These are phyloP conservation scores for Talaromyces proteolyticus DNA, from an alignment of 495 filamentous ascomycete species.

Conservation along the genomic window DNA sequence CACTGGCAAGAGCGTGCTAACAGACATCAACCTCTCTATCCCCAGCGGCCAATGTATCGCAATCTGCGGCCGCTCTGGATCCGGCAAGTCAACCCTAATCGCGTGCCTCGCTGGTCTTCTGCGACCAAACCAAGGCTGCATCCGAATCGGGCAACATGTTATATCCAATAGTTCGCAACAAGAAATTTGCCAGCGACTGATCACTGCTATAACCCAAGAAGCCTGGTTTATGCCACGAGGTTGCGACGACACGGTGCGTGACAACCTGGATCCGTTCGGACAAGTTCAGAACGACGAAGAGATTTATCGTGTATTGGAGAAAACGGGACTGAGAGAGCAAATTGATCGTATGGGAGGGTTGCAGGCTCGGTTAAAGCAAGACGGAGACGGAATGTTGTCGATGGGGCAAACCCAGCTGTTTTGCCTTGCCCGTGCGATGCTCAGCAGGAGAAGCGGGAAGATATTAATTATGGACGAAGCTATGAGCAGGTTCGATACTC, in stretches of 20 bases:
- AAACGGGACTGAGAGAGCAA: slow-evolving; percentile 29
- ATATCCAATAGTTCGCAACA: neutral
- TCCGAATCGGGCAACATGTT: neutral
- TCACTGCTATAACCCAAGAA: slow-evolving; percentile 1
- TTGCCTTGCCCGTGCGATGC: slow-evolving; percentile 47
- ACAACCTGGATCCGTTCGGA: slow-evolving; percentile 22
- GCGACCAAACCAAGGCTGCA: neutral
- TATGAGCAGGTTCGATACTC: slow-evolving; percentile 27
- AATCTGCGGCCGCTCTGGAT: slow-evolving; percentile 36
- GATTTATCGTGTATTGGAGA: slow-evolving; percentile 16
- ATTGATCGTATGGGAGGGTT: slow-evolving; percentile 25
- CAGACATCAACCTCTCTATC: slow-evolving; percentile 44
- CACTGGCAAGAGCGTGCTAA: slow-evolving; percentile 18
- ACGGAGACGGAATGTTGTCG: slow-evolving; percentile 27
- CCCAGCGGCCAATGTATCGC: slow-evolving; percentile 50
- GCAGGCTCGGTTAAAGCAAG: slow-evolving; percentile 11
- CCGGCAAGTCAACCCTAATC: slow-evolving; percentile 19
- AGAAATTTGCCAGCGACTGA: neutral
- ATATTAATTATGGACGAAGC: slow-evolving; percentile 38
- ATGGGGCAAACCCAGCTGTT: slow-evolving; percentile 56
- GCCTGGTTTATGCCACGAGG: slow-evolving; percentile 15
- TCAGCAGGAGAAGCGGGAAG: slow-evolving; percentile 28
- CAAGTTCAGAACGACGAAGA: slow-evolving; percentile 8
- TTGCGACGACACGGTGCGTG: slow-evolving; percentile 19
- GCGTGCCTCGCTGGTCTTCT: neutral